Conservation (phyloP, 805 yeast species). For the Saccharomycopsis babjevae region DNA sequence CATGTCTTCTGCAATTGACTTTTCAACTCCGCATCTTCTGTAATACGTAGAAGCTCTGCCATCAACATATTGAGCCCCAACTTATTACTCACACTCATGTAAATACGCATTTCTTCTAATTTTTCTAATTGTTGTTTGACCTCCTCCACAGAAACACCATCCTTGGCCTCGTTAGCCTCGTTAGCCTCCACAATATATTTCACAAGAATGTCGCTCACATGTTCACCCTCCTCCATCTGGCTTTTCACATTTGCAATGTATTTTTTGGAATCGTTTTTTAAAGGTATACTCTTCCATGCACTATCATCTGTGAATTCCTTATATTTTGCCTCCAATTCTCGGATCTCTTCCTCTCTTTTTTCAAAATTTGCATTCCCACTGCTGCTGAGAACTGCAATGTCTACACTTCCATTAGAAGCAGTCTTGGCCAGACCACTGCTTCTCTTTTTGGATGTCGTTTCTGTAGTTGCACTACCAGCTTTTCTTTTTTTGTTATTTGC, state of each 20-base stretch:
- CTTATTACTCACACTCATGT: neutral
- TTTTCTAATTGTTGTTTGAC: neutral
- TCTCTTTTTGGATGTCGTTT: conserved; percentile 13
- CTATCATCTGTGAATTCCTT: neutral
- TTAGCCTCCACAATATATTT: neutral
- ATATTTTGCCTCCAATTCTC: conserved; percentile 1
- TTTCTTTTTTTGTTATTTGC: conserved; percentile 16
- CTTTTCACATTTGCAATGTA: neutral
- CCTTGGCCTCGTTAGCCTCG: neutral
- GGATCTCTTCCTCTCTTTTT: conserved; percentile 8
- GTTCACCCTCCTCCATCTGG: neutral
- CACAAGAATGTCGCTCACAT: neutral
- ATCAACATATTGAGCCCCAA: neutral
- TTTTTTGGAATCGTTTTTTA: neutral
- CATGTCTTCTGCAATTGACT: neutral
- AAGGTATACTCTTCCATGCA: neutral
- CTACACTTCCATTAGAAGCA: conserved; percentile 20
- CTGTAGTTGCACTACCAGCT: conserved; percentile 16
- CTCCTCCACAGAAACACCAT: neutral
- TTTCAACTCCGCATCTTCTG: neutral
- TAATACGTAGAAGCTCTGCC: neutral
- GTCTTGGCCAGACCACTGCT: conserved; percentile 9
- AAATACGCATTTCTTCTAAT: neutral
- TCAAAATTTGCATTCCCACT: neutral
- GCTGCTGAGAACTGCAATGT: conserved; percentile 14